Conservation (phyloP, 768 basidiomycete species). For the Lentinula edodes region DNA sequence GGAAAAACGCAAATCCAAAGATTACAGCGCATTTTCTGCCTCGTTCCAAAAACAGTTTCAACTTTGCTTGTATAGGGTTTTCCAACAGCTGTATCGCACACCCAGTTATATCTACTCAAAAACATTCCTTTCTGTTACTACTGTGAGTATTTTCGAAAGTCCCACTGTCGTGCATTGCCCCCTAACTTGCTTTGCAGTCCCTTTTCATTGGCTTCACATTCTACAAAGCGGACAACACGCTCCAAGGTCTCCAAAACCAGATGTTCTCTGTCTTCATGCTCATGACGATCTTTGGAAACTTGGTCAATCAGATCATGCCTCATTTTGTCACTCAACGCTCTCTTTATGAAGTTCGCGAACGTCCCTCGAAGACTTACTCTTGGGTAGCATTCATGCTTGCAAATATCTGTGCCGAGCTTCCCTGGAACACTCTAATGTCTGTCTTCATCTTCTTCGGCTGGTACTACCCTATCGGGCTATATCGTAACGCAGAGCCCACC, state of each 20-base stretch:
- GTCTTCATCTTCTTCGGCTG: constrained; percentile 27
- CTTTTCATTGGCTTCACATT: constrained; percentile 27
- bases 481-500: constrained; percentile 31
- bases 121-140: constrained; percentile 6
- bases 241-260: constrained; percentile 23
- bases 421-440: constrained; percentile 19
- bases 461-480: constrained; percentile 32
- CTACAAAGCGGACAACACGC: constrained; percentile 19
- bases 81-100: constrained; percentile 21
- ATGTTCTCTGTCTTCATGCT: constrained; percentile 24
- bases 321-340: constrained; percentile 27
- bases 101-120: constrained; percentile 22
- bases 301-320: constrained; percentile 31
- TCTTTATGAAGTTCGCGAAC: constrained; percentile 28
- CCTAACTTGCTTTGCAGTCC: not conserved
- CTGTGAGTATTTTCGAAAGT: not conserved
- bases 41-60: constrained; percentile 17
- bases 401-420: constrained; percentile 26
- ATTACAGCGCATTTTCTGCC: constrained; percentile 17
- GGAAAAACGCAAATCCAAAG: constrained; percentile 8
- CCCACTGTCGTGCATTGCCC: not conserved
- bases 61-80: constrained; percentile 20
- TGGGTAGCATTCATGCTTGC: constrained; percentile 26
- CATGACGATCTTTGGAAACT: constrained; percentile 21
- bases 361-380: constrained; percentile 25